Conservation (phyloP, 1,139 yeast species). For the Fermentozyma sake region DNA sequence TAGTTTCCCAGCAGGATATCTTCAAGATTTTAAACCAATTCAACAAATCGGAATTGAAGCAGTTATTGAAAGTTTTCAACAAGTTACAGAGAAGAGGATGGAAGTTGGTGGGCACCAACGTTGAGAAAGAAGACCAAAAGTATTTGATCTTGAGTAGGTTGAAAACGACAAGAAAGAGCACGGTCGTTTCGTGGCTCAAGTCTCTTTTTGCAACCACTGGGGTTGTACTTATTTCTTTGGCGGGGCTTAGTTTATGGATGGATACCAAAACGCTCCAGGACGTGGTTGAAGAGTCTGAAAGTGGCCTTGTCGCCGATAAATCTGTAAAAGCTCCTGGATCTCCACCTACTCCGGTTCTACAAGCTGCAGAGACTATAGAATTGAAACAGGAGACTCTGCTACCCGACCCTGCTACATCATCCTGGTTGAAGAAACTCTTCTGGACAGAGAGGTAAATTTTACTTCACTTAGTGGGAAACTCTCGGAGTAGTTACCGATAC, state of each 20-base stretch:
- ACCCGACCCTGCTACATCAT: no score
- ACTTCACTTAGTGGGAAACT: no score
- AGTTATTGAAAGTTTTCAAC: conserved; percentile 24
- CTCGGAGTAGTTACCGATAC: no score
- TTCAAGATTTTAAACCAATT: conserved; percentile 42
- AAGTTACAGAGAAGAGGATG: conserved; percentile 38
- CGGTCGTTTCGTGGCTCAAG: conserved; percentile 16
- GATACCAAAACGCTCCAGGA: no score
- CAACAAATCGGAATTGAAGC: conserved; percentile 23
- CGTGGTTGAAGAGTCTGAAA: no score
- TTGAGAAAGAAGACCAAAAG: conserved; percentile 22
- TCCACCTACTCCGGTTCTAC: no score
- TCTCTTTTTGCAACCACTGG: conserved; percentile 32
- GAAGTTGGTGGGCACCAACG: conserved; percentile 40
- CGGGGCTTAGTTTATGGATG: conserved; percentile 24
- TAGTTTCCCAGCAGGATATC: conserved; percentile 38
- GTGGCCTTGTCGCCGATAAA: no score
- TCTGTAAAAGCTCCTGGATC: no score
- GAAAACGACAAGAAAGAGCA: conserved; percentile 5
- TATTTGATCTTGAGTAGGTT: conserved; percentile 31
- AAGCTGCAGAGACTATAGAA: no score
- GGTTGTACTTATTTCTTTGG: conserved; percentile 24
- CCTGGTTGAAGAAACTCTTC: no score
- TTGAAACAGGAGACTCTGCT: no score
- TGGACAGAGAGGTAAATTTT: no score